Evolutionary conservation across 805 yeast species (phyloP).

Genomic region (Pichia heedii): DNA sequence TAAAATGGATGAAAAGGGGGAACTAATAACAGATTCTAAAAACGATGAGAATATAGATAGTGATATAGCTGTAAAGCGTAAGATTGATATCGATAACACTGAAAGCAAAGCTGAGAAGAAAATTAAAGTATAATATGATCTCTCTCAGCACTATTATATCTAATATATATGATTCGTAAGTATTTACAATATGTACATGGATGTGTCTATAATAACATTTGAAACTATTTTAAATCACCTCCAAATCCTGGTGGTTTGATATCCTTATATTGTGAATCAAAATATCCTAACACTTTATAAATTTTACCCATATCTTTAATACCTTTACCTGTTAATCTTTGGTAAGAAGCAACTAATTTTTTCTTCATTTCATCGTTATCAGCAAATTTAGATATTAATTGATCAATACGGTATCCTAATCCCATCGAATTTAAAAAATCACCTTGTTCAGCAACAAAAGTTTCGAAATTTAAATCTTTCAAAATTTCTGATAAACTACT

Average conservation of each 20-base stretch:
- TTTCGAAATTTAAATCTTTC: constrained; percentile 15
- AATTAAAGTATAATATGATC: neutral
- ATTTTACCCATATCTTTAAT: constrained; percentile 65
- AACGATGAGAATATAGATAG: neutral
- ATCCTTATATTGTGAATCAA: constrained; percentile 30
- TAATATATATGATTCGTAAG: neutral
- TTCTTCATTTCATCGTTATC: constrained; percentile 38
- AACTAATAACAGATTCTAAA: constrained; percentile 9
- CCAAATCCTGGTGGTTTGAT: constrained; percentile 46
- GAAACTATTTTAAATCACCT: neutral
- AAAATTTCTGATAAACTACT: constrained; percentile 40
- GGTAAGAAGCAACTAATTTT: constrained; percentile 46
- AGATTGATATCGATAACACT: neutral
- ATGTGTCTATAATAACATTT: no score
- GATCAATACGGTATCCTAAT: constrained; percentile 58
- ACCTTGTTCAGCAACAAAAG: constrained; percentile 47
- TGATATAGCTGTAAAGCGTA: constrained; percentile 5
- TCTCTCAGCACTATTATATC: no score
- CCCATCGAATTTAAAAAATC: constrained; percentile 75
- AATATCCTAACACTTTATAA: constrained; percentile 61
- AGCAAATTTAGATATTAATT: constrained; percentile 34
- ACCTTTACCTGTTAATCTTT: constrained; percentile 53
- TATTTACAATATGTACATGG: neutral
- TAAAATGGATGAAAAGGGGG: constrained; percentile 31
- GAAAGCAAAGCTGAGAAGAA: neutral